Percentiles rank a stretch among this genome's conserved stretches.
These are phyloP conservation scores for Claviceps capensis DNA, from an alignment of 2,329 filamentous ascomycete genomes.

Conservation along the genomic window DNA sequence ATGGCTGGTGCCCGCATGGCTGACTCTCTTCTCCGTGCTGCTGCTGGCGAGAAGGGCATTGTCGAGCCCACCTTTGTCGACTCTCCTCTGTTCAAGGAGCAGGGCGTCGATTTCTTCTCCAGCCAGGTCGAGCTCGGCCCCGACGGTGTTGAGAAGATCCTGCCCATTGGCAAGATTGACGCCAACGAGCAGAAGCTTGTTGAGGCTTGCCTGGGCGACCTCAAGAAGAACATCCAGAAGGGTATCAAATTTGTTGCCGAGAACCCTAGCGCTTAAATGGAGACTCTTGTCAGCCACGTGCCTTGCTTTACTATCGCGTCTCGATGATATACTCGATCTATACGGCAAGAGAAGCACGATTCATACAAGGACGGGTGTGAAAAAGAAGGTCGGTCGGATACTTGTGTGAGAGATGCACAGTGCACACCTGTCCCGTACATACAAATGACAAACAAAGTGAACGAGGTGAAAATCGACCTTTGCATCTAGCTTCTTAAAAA, in stretches of 20 bases:
- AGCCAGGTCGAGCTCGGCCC: slow-evolving; percentile 92
- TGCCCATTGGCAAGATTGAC: slow-evolving; percentile 72
- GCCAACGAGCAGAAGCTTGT: slow-evolving; percentile 80
- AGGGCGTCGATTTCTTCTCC: slow-evolving; percentile 94
- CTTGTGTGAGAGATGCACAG: background rate
- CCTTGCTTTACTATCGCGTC: background rate
- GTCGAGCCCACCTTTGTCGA: slow-evolving; percentile 95
- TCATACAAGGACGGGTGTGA: background rate
- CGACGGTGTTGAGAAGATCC: slow-evolving; percentile 89
- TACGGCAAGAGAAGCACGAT: background rate
- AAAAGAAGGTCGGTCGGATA: background rate
- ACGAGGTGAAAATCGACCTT: too few relatives aligned
- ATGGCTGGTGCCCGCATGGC: slow-evolving; percentile 79
- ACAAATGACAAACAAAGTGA: background rate
- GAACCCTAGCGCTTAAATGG: slow-evolving; percentile 45
- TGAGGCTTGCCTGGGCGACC: slow-evolving; percentile 68
- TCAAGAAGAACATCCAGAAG: slow-evolving; percentile 95
- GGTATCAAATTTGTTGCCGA: slow-evolving; percentile 48
- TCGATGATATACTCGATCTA: background rate
- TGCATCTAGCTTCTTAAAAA: background rate
- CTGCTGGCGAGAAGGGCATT: slow-evolving; percentile 87
- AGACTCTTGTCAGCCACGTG: background rate
- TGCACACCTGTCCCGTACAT: background rate
- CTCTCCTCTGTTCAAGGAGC: slow-evolving; percentile 95
- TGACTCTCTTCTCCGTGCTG: slow-evolving; percentile 84